Conservation (phyloP, 2,329 filamentous ascomycete species). For the Escovopsis weberi region DNA sequence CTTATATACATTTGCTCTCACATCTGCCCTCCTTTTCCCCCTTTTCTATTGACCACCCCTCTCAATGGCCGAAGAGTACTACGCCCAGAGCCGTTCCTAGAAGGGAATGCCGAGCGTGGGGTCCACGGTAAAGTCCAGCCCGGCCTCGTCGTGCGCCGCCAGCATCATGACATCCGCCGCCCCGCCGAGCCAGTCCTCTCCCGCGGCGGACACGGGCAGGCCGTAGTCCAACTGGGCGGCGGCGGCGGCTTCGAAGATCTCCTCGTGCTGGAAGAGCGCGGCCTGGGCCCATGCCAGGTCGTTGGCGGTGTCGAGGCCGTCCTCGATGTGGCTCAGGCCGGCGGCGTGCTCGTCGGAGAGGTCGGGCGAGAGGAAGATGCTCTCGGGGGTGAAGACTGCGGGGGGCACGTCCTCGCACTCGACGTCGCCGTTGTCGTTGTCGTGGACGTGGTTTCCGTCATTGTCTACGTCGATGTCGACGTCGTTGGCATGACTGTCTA, state of each 20-base stretch:
- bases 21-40: not conserved
- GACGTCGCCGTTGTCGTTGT: too few relatives aligned
- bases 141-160: conserved; percentile 15
- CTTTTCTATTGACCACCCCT: not conserved
- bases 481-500: too few relatives aligned
- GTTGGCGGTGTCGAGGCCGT: conserved; percentile 6
- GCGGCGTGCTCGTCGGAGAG: conserved; percentile 8
- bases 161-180: conserved; percentile 29
- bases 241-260: conserved; percentile 16
- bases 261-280: conserved; percentile 12
- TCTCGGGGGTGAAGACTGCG: too few relatives aligned
- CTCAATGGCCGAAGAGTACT: too few relatives aligned
- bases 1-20: not conserved
- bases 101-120: conserved; percentile 13
- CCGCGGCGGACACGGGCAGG: conserved; percentile 12
- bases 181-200: conserved; percentile 26
- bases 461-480: too few relatives aligned
- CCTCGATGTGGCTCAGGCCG: conserved; percentile 9
- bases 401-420: too few relatives aligned
- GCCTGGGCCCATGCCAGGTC: conserved; percentile 12
- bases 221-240: conserved; percentile 17
- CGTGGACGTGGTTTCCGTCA: too few relatives aligned
- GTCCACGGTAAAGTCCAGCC: conserved; percentile 16
- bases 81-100: too few relatives aligned
- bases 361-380: conserved; percentile 6